Evolutionary conservation across 1,139 yeast genomes (phyloP).

Genomic region (Yamadazyma mexicana): DNA sequence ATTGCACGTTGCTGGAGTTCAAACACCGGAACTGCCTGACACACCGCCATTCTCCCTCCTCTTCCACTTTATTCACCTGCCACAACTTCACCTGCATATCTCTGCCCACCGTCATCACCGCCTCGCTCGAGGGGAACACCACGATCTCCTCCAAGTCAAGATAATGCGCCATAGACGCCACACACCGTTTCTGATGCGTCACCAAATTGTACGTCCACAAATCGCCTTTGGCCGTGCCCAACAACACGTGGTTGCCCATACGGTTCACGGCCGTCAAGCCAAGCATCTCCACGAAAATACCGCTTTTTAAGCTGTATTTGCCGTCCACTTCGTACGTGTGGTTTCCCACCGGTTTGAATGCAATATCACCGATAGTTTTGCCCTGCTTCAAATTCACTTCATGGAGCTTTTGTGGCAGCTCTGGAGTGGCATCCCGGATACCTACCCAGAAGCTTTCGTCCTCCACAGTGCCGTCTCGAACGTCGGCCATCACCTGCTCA

Average conservation of each 20-base stretch:
- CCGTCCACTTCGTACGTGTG: conserved; percentile 4
- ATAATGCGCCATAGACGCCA: conserved; percentile 43
- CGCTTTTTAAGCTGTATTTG: conserved; percentile 9
- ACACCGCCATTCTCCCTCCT: conserved; percentile 50
- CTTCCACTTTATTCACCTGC: conserved; percentile 62
- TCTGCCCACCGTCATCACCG: conserved; percentile 51
- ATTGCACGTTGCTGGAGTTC: conserved; percentile 28
- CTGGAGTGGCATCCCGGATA: conserved; percentile 24
- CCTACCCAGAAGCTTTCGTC: conserved; percentile 42
- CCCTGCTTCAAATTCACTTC: conserved; percentile 15
- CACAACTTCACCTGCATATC: conserved; percentile 61
- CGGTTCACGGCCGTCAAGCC: conserved; percentile 10
- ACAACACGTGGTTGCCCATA: conserved; percentile 18
- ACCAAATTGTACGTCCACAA: conserved; percentile 21
- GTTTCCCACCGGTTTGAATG: conserved; percentile 4
- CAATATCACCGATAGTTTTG: conserved; percentile 5
- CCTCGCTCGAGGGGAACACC: conserved; percentile 64
- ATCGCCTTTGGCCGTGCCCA: conserved; percentile 49
- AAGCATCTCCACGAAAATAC: conserved; percentile 6
- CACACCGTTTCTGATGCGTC: conserved; percentile 14
- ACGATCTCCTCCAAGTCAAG: conserved; percentile 32
- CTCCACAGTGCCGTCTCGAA: conserved; percentile 17
- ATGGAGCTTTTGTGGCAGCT: conserved; percentile 22
- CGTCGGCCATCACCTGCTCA: conserved; percentile 40
- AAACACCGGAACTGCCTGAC: conserved; percentile 40